Evolutionary conservation across 148 eudicot genomes (phyloP).

Genomic region (Chenopodium berlandieri): DNA sequence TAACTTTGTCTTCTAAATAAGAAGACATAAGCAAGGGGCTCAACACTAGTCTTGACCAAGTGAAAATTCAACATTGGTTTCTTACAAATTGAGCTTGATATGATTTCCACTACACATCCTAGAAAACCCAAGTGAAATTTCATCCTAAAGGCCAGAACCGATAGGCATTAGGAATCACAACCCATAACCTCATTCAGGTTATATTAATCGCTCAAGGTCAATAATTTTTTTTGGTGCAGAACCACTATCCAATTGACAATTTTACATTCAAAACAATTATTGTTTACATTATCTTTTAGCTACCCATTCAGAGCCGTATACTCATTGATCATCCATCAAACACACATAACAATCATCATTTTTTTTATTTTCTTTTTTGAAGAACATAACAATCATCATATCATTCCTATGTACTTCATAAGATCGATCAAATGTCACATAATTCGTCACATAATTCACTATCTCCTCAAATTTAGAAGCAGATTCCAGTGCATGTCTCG

Average conservation of each 20-base stretch:
- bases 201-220: not conserved
- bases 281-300: not conserved
- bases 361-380: too few species aligned
- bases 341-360: too few species aligned
- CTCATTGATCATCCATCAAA: not conserved
- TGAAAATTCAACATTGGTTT: too few species aligned
- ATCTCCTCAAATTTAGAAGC: not conserved
- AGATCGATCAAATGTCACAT: not conserved
- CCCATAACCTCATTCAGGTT: too few species aligned
- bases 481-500: constrained; percentile 1
- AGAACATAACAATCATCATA: not conserved
- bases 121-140: too few species aligned
- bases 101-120: too few species aligned
- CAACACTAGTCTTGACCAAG: too few species aligned
- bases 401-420: not conserved
- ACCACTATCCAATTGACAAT: not conserved
- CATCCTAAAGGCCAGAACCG: not conserved
- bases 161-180: not conserved
- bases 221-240: not conserved
- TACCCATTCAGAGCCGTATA: not conserved
- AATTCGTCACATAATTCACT: not conserved
- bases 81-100: too few species aligned
- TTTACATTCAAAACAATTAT: not conserved
- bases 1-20: too few species aligned
- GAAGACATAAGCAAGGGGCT: too few species aligned